Evolutionary conservation across 1,139 yeast species (phyloP), one percentile per base, ranked within the genome.

Genomic region (Lodderomyces jiufengensis): DNA sequence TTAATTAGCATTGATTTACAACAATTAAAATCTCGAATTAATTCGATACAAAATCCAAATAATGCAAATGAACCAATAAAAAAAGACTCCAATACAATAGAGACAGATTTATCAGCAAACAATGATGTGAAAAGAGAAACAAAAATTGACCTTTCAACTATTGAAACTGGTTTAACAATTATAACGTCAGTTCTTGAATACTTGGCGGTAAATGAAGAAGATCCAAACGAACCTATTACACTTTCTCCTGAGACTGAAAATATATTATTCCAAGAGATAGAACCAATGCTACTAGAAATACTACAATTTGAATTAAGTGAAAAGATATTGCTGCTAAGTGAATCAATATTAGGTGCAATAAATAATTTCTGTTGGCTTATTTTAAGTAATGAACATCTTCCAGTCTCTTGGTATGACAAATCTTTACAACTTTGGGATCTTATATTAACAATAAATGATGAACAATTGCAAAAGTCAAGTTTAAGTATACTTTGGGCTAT

Each of bases 101-200:
- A 68, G 27, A 34, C 27, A 12, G 39, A 39, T 26, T 32, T 36
- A 14, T 31, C 36, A 8, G 23, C 37, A 3, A 23, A 20, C 4
- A 31, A 33, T 30, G 44, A 34, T 10, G 14, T 34, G 10, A 63
- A 61, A 36, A 56, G 63, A 8, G 57, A 55, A 12, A 79, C 85
- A 6, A 72, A 78, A 46, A 61, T 74, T 29, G 70, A 76, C 33
- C 59, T 83, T 32, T 80, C 78, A 53, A 71, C 84, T 3, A 64
- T 84, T 23, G 95, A 86, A 49, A 70, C 81, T 1, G 68, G 84
- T 0, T 61, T 88, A 27, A 97, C 90, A 52, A 59, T 90, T 25
- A 66, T 85, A 24, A 79, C 96, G 1, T 81, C 92, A 1, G 64
- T 81, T 6, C 74, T 85, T 48, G 97, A 90, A 54, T 80, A 55